phyloP scores from a whole-genome alignment of 331 rosid species.

The Phaseolus coccineus region DNA sequence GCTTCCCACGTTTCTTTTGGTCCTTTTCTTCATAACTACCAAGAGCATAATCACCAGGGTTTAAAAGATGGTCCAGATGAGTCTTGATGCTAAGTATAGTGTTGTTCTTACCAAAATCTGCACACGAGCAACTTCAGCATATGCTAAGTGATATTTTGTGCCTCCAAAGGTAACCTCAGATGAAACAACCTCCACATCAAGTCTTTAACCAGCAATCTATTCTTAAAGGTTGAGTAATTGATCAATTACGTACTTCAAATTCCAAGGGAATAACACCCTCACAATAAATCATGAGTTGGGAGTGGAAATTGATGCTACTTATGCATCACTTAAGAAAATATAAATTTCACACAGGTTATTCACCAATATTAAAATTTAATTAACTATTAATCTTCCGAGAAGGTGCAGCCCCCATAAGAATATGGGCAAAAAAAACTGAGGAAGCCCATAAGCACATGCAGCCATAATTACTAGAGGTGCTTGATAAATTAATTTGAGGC shows the following conservation, averaged over 20 bases:
- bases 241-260: slow-evolving; percentile 49
- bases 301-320: slow-evolving; percentile 56
- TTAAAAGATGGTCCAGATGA: slow-evolving; percentile 76
- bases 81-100: slow-evolving; percentile 67
- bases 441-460: slow-evolving; percentile 92
- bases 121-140: slow-evolving; percentile 80
- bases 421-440: slow-evolving; percentile 88
- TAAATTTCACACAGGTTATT: background rate
- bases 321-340: slow-evolving; percentile 37
- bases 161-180: slow-evolving; percentile 64
- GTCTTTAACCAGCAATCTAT: too few species aligned
- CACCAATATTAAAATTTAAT: background rate
- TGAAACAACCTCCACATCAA: slow-evolving; percentile 2
- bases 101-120: slow-evolving; percentile 81
- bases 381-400: slow-evolving; percentile 56
- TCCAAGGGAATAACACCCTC: slow-evolving; percentile 51
- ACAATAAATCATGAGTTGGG: slow-evolving; percentile 55
- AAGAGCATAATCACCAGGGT: slow-evolving; percentile 74
- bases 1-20: slow-evolving; percentile 36
- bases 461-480: slow-evolving; percentile 84
- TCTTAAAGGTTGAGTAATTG: too few species aligned
- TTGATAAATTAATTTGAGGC: slow-evolving; percentile 55
- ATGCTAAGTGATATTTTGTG: slow-evolving; percentile 63
- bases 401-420: slow-evolving; percentile 88
- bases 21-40: slow-evolving; percentile 50